Evolutionary conservation across 495 filamentous ascomycete species (phyloP), one percentile per base, ranked within the genome.

Genomic region (Podospora appendiculata): DNA sequence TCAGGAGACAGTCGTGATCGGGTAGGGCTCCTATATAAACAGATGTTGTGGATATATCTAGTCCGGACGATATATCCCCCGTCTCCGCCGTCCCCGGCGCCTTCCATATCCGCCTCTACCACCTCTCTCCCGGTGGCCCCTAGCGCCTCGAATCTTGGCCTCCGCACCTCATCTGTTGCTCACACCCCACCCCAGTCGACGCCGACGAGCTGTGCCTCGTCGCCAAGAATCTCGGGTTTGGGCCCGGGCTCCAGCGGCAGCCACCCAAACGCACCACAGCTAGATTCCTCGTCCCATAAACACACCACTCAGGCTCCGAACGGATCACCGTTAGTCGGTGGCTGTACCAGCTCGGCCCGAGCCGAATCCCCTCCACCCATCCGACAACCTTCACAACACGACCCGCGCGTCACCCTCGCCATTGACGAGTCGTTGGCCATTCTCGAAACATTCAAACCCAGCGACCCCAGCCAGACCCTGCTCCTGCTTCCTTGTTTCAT

Each of bases 31-130:
- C 78, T 96, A 6, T 95, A 96, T 66, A 82, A 89, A 42, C 90
- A 95, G 64, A 89, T 87, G 58, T 88, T 90, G 53, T 95, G 89
- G 89, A 82, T 95, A 6, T 95, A 96, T 61, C 76, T 96, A 0
- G 87, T 86, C 63, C 82, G 90, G 32, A 95, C 90, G 1, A 87
- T 93, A 57, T 83, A 86, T 52, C 86, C 87, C n/a, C 76, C 77
- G 1, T 68, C 36, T 10, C 39, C 14, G 2, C 13, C 38, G 12
- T 51, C 67, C 0, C 51, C 54, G 6, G 51, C 72, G n/a, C 52
- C 64, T 4, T 52, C 64, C 6, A 54, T 59, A 32, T 47, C 58
- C 32, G 59, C 62, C 2, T 62, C 64, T 8, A 57, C 60, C 8
- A 52, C 45, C 25, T 67, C 64, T 45, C 47, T 65, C 8, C 51